Conservation (phyloP, 441 rosid genomes). For the Gossypium laxum region DNA sequence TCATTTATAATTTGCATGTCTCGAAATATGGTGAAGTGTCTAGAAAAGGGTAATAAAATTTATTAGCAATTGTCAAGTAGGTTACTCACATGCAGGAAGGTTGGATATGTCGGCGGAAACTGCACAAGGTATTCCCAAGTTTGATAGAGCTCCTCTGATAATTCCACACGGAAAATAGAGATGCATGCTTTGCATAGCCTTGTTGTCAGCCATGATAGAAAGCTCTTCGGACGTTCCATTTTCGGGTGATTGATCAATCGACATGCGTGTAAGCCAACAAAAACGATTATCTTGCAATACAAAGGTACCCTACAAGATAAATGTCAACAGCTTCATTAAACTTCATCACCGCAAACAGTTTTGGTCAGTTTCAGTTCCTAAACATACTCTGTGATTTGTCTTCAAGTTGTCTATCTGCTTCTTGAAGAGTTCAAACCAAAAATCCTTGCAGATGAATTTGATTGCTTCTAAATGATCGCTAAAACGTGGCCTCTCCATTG, state of each 20-base stretch:
- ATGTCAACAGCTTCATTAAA: not conserved
- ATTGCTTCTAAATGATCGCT: conserved; percentile 86
- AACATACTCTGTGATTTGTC: conserved; percentile 73
- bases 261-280: conserved; percentile 74
- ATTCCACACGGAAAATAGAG: conserved; percentile 91
- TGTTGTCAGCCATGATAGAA: conserved; percentile 32
- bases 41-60: not conserved
- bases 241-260: conserved; percentile 50
- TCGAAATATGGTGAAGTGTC: not conserved
- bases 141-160: conserved; percentile 91
- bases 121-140: conserved; percentile 87
- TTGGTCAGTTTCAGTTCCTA: not conserved
- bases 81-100: conserved; percentile 78
- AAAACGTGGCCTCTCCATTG: conserved; percentile 86
- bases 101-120: conserved; percentile 86
- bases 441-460: conserved; percentile 95
- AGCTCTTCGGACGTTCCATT: conserved; percentile 42
- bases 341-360: not conserved
- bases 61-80: not conserved
- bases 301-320: conserved; percentile 72
- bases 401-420: conserved; percentile 93
- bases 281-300: conserved; percentile 89
- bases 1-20: not conserved
- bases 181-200: conserved; percentile 64
- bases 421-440: conserved; percentile 94